Conservation (phyloP, 78 protist species). For the Dictyostelium brefeldianum region DNA sequence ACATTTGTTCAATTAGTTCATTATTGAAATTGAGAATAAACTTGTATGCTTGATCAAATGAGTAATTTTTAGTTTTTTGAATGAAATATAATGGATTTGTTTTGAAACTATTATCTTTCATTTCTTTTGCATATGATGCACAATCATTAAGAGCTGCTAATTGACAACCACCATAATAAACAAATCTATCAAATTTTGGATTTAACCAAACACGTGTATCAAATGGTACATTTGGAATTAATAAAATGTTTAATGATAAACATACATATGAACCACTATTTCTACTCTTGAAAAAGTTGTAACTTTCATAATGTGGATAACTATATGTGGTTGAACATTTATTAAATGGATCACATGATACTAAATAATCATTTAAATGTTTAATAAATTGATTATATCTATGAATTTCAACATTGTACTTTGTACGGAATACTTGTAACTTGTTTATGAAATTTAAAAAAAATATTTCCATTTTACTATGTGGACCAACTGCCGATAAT, state of each 20-base stretch:
- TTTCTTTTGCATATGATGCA: background rate
- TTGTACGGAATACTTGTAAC: background rate
- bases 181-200: conserved; percentile 3
- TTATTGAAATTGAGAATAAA: background rate
- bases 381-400: background rate
- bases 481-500: background rate
- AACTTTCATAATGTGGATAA: background rate
- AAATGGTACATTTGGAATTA: background rate
- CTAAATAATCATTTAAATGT: background rate
- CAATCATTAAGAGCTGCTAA: background rate
- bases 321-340: background rate
- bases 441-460: background rate
- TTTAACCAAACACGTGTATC: background rate
- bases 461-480: background rate
- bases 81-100: background rate
- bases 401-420: background rate
- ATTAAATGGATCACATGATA: background rate
- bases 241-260: background rate
- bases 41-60: background rate
- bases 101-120: background rate
- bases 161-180: background rate
- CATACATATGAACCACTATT: background rate
- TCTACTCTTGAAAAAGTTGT: background rate
- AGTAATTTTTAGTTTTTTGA: background rate
- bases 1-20: background rate